A percentile compares a stretch with the other conserved stretches of the same genome.
These are phyloP conservation scores for Ustilago trichophora DNA, from an alignment of 1,284 basidiomycete species.

Conservation along the genomic window DNA sequence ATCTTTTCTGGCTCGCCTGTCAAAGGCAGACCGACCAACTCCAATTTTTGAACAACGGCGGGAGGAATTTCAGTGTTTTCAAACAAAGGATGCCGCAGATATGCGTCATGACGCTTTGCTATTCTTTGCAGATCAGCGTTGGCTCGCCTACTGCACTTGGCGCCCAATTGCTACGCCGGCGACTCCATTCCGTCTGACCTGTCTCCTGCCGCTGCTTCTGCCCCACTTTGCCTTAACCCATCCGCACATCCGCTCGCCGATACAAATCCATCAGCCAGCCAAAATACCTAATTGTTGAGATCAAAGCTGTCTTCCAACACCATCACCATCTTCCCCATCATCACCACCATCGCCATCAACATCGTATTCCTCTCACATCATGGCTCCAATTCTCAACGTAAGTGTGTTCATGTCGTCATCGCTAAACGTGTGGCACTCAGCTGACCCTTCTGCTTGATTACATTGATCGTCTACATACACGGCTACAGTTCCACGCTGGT, in stretches of 20 bases:
- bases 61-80: conserved; percentile 5
- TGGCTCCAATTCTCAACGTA: conserved; percentile 63
- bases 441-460: background rate
- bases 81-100: conserved; percentile 5
- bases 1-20: background rate
- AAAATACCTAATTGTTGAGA: no score
- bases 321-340: conserved; percentile 2
- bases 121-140: conserved; percentile 19
- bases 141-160: no score
- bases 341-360: conserved; percentile 1
- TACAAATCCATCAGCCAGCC: conserved; percentile 3
- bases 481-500: conserved; percentile 59
- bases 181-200: conserved; percentile 20
- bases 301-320: no score
- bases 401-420: conserved; percentile 2
- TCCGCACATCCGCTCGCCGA: conserved; percentile 18
- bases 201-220: background rate
- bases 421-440: background rate
- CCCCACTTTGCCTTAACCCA: conserved; percentile 4
- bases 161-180: conserved; percentile 5
- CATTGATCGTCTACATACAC: no score
- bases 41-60: no score
- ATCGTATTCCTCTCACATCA: conserved; percentile 15
- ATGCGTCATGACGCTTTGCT: conserved; percentile 36
- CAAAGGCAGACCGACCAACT: no score